Base-by-base conservation (phyloP, 768 basidiomycete species). In the Hemileccinum rubropunctum region DNA sequence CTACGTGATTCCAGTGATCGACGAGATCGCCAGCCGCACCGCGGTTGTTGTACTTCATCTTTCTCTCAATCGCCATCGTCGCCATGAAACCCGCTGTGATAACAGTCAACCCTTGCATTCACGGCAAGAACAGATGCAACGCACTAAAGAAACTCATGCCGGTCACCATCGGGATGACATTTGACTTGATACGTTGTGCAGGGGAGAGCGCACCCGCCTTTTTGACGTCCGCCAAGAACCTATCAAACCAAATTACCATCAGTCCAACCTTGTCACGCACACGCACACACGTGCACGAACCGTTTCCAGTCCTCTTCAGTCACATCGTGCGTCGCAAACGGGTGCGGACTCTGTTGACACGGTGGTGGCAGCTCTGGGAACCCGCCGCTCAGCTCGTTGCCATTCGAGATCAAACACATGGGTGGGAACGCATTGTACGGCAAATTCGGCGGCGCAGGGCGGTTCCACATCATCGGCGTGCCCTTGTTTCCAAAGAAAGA, bases 241-340 rank as follows among this genome's bases (percentile, higher is more conserved):
- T 77, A 3, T 4, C n/a, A 3, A n/a, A 8, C 21, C 18, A 39
- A 6, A 12, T 13, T 13, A 35, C 34, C 32, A 35, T 35, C 34
- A 35, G n/a, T 15, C 6, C 14, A 14, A 35, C 23, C 6, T 23
- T 6, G 23, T n/a, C 34, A 37, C 44, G 18, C 3, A n/a, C n/a
- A n/a, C 17, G 7, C 13, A 2, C 23, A 21, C n/a, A 8, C 17
- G 3, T 5, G 15, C 11, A 50, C 58, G 18, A 12, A 77, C 73
- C 69, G 66, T 35, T 63, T 57, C 81, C 81, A 82, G 59, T 82
- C 81, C 15, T 61, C 66, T 61, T 81, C 73, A 0, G 47, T 54
- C 4, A 83, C 62, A 55, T 82, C 79, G 59, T 78, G 76, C 41
- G 73, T 65, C 20, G 60, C 56, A 57, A 83, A 83, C 21, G 80